Percentiles rank a stretch among this genome's conserved stretches.
These are phyloP conservation scores for Podospora didyma DNA, from an alignment of 495 filamentous ascomycete species.

Conservation along the genomic window DNA sequence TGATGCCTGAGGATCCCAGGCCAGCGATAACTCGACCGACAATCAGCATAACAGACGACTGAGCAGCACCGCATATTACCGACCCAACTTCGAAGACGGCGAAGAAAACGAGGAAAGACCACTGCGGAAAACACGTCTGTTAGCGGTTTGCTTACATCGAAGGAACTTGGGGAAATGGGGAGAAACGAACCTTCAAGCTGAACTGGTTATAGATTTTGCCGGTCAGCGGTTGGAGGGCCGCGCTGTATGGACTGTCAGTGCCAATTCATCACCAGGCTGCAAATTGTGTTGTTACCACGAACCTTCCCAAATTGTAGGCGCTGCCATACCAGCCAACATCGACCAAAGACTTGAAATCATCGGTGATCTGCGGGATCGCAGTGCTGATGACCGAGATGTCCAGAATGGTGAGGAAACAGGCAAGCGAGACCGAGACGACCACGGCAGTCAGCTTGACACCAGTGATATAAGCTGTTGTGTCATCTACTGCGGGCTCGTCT, in stretches of 20 bases:
- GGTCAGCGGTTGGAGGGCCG: slow-evolving; percentile 45
- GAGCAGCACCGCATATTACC: slow-evolving; percentile 47
- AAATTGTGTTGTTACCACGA: not conserved
- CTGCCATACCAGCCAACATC: slow-evolving; percentile 53
- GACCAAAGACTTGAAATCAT: slow-evolving; percentile 39
- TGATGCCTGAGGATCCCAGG: slow-evolving; percentile 36
- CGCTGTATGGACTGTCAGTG: slow-evolving; percentile 21
- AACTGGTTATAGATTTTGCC: slow-evolving; percentile 51
- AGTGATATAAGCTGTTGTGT: not conserved
- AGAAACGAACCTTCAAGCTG: slow-evolving; percentile 25
- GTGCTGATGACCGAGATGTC: slow-evolving; percentile 50
- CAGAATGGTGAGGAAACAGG: slow-evolving; percentile 46
- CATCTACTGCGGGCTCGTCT: not conserved
- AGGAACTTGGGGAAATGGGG: no score
- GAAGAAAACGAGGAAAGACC: slow-evolving; percentile 36
- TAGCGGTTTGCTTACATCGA: no score
- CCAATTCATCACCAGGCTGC: slow-evolving; percentile 19
- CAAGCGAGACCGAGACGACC: slow-evolving; percentile 26
- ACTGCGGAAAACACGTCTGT: slow-evolving; percentile 19
- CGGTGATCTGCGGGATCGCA: slow-evolving; percentile 46
- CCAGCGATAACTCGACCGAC: slow-evolving; percentile 53
- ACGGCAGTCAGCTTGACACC: slow-evolving; percentile 3
- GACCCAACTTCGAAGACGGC: slow-evolving; percentile 45
- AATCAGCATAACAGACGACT: slow-evolving; percentile 44
- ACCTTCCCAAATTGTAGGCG: slow-evolving; percentile 45